A percentile compares a stretch with the other conserved stretches of the same genome.
Conservation (phyloP, 2,329 filamentous ascomycete genomes). For the Colletotrichum melonis region DNA sequence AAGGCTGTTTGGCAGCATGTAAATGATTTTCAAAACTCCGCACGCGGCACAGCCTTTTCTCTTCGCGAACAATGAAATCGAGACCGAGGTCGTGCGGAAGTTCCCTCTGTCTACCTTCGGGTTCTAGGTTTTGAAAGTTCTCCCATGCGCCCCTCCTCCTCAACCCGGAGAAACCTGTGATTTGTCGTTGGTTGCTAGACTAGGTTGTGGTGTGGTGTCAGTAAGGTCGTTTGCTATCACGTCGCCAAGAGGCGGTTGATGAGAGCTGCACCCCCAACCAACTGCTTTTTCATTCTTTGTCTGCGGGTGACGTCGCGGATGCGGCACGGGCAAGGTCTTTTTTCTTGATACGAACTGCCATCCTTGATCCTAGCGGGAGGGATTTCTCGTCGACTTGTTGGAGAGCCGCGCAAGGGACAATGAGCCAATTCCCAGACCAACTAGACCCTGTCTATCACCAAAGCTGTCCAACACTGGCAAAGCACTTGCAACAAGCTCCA, state of each 20-base stretch:
- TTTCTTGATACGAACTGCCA: background rate
- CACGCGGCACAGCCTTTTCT: background rate
- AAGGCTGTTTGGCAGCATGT: background rate
- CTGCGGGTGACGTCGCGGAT: background rate
- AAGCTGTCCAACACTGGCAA: background rate
- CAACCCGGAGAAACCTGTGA: background rate
- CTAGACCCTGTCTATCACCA: background rate
- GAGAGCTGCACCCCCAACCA: no score
- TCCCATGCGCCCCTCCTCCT: background rate
- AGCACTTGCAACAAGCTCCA: background rate
- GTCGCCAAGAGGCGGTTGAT: background rate
- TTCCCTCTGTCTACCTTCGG: no score
- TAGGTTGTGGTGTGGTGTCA: background rate
- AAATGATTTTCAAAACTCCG: background rate
- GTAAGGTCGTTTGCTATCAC: background rate
- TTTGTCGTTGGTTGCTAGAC: background rate
- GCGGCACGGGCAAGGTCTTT: background rate
- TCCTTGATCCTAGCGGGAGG: background rate
- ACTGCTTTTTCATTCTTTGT: background rate
- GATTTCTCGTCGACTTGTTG: background rate
- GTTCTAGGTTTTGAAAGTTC: background rate
- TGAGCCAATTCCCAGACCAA: no score
- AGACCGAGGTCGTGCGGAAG: background rate
- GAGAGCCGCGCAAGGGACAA: background rate
- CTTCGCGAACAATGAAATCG: background rate